Evolutionary conservation across 495 filamentous ascomycete species (phyloP), one percentile per base, ranked within the genome.

Genomic region (Tuber microsphaerosporum): DNA sequence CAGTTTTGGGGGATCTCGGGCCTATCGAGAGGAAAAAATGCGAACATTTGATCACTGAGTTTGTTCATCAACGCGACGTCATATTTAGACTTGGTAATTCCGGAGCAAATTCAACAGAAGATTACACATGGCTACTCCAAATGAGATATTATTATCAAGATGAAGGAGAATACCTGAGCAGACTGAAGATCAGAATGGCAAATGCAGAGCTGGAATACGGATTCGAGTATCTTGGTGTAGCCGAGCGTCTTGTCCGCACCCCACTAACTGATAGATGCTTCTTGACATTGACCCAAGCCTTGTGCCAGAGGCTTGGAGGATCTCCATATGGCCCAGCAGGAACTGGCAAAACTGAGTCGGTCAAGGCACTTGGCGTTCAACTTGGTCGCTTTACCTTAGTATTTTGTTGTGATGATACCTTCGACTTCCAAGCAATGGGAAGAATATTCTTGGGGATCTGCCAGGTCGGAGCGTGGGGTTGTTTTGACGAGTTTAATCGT

Each of bases 371-470:
- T 43, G 95, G 95, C 86, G 88, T 97, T 6, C 94, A 99, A 83
- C 91, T 99, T 71, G 95, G 95, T 82, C 91, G 95, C 72, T 99
- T 98, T 83, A 99, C 96, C 20, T 88, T 99, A 34, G 95, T 99
- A 26, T 98, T 99, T 86, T 97, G 94, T 84, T 99, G 95, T 84
- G 95, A 99, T 81, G 95, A 98, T 84, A 98, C 94, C 0, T 99
- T 99, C 81, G 95, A 99, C 85, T 98, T 97, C 87, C 95, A 99
- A 82, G 95, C 95, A 46, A 99, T 99, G 95, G 95, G 95, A 8
- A 92, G 95, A 76, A 99, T 99, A 81, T 98, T 99, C 87, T 89
- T 99, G 44, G 95, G 95, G 87, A 97, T 99, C 76, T 99, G 96
- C 83, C 96, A 98, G 84, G 95, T 99, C 75, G 95, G 95, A 82